phyloP scores from a whole-genome alignment of 2,329 filamentous ascomycete genomes.

The Nigrospora sphaerica region DNA sequence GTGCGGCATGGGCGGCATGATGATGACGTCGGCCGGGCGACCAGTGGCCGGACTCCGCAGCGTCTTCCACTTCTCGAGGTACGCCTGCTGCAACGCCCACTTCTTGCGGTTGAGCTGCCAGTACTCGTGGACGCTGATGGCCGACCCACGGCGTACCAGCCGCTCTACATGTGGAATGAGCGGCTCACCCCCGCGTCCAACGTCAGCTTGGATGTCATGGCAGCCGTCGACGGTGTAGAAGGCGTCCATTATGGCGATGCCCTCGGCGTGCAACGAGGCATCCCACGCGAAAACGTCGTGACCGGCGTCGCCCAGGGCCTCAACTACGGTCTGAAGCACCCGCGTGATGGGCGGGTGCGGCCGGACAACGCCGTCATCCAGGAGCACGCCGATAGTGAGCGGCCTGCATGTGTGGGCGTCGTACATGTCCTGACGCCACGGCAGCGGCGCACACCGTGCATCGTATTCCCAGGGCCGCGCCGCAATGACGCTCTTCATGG shows the following conservation, averaged over 20 bases:
- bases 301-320: conserved; percentile 33
- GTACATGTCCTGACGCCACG: conserved; percentile 43
- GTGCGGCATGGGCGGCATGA: neutral
- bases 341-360: conserved; percentile 46
- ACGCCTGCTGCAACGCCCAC: conserved; percentile 41
- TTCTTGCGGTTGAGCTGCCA: conserved; percentile 61
- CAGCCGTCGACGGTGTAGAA: conserved; percentile 58
- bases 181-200: conserved; percentile 37
- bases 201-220: conserved; percentile 51
- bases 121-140: conserved; percentile 57
- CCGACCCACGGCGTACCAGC: conserved; percentile 34
- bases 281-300: conserved; percentile 50
- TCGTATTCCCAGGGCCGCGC: conserved; percentile 46
- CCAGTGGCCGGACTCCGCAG: conserved; percentile 34
- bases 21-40: conserved; percentile 11
- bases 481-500: conserved; percentile 39
- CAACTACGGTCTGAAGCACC: conserved; percentile 29
- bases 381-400: conserved; percentile 34
- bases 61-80: conserved; percentile 51
- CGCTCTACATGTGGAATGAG: conserved; percentile 42
- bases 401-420: conserved; percentile 30
- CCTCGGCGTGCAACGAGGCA: conserved; percentile 42
- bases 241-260: conserved; percentile 50
- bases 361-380: conserved; percentile 33
- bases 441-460: conserved; percentile 42